Conservation (phyloP, 371 early-diverging fungal genomes). For the Apophysomyces variabilis region DNA sequence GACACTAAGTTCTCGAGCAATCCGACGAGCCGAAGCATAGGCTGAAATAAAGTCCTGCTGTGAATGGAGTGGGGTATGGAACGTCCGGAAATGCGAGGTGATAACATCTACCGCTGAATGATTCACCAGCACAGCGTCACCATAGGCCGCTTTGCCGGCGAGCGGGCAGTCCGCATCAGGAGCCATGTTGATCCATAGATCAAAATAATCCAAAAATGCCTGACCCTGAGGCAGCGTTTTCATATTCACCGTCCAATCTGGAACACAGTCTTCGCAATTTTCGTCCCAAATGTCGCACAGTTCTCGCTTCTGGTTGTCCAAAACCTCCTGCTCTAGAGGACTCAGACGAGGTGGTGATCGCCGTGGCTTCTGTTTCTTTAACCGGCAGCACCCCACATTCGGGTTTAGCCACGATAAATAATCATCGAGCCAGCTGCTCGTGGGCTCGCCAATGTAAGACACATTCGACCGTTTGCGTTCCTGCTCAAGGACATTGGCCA, state of each 20-base stretch:
- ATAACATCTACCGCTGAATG: conserved; percentile 39
- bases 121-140: conserved; percentile 57
- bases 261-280: conserved; percentile 61
- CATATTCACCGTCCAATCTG: conserved; percentile 64
- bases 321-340: background rate
- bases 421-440: conserved; percentile 78
- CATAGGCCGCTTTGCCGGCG: conserved; percentile 76
- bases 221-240: conserved; percentile 62
- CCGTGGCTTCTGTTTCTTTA: conserved; percentile 23
- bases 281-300: conserved; percentile 59
- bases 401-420: conserved; percentile 75
- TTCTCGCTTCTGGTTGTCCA: conserved; percentile 20
- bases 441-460: conserved; percentile 72
- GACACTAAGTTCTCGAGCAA: conserved; percentile 58
- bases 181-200: conserved; percentile 58
- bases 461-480: conserved; percentile 69
- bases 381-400: conserved; percentile 60
- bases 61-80: conserved; percentile 64
- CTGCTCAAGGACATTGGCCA: conserved; percentile 71
- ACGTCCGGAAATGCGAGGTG: conserved; percentile 74
- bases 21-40: conserved; percentile 65
- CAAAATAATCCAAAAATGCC: conserved; percentile 60
- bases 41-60: conserved; percentile 75
- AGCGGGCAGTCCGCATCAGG: conserved; percentile 71
- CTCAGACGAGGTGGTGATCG: background rate